Evolutionary conservation across 805 yeast species (phyloP).

Genomic region (Candida ficus): DNA sequence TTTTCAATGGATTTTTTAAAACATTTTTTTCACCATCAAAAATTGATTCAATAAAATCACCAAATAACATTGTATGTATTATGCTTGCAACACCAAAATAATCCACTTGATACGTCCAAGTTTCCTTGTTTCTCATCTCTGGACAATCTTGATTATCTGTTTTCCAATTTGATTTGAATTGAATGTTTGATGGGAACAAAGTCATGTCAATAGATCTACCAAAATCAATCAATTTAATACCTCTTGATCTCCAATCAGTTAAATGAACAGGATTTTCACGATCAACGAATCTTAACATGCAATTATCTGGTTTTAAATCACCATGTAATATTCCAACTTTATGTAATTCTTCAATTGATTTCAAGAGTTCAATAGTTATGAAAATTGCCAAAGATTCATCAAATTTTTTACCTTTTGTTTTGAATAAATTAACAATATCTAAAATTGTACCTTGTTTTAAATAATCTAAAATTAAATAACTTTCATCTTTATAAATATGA

Average conservation of each 20-base stretch:
- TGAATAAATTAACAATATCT: constrained; percentile 55
- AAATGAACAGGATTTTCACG: constrained; percentile 26
- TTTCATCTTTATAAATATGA: constrained; percentile 32
- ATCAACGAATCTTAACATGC: constrained; percentile 58
- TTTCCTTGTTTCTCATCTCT: constrained; percentile 51
- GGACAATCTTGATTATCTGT: constrained; percentile 68
- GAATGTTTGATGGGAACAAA: constrained; percentile 43
- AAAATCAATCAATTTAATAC: constrained; percentile 69
- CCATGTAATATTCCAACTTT: constrained; percentile 69
- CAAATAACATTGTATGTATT: constrained; percentile 69
- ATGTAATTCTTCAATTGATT: constrained; percentile 59
- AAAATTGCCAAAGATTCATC: constrained; percentile 64
- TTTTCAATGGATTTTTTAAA: constrained; percentile 46
- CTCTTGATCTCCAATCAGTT: constrained; percentile 46
- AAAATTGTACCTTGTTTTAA: constrained; percentile 64
- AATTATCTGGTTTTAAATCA: constrained; percentile 80
- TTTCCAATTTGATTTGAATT: constrained; percentile 56
- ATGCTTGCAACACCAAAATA: constrained; percentile 78
- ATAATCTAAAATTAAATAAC: constrained; percentile 21
- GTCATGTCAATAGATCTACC: constrained; percentile 74
- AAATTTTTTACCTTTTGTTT: constrained; percentile 29
- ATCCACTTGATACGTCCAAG: constrained; percentile 81
- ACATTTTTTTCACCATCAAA: constrained; percentile 27
- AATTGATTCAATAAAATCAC: constrained; percentile 49
- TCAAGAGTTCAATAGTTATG: constrained; percentile 59